Evolutionary conservation across 2,329 filamentous ascomycete species (phyloP), one percentile per base, ranked within the genome.

Genomic region (Coleophoma cylindrospora): DNA sequence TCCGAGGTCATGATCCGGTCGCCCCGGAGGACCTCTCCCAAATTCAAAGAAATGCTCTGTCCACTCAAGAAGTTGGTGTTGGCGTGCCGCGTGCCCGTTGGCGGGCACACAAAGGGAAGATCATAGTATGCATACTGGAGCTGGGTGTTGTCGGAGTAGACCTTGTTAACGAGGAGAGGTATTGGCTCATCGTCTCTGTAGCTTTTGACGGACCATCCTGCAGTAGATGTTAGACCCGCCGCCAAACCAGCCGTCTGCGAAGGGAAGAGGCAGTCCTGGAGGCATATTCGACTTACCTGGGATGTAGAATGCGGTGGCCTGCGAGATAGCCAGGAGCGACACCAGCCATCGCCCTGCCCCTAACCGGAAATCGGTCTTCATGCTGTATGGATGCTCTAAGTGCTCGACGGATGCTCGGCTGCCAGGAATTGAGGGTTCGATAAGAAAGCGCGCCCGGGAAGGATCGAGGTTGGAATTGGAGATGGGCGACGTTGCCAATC

Each of bases 71-170:
- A 77, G 15, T 83, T 81, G 5, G 81, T 82, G 36, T 84, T 86
- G 47, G 79, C 75, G 57, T 81, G 80, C 55, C 74, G 76, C 54
- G 80, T 76, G 45, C 87, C 87, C 9, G 83, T 87, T 1, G 88
- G 86, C 11, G 87, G 87, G 63, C 89, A 95, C 48, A 92, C 87
- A 66, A 95, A 95, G 8, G 90, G 89, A 1, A 95, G 82, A 60
- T 94, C 87, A 66, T 86, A 88, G 72, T 92, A 95, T 58, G 89
- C 89, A 79, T 91, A 95, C 67, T 95, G 89, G n/a, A 95, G 74
- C 66, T 94, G 86, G 8, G 88, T 94, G 61, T 88, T 84, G 69
- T 95, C 90, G 49, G 89, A 95, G 69, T 91, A 95, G 61, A 91
- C 84, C 68, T 95, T 95, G 73, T 95, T 95, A 57, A 94, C 87